Evolutionary conservation across 2,329 filamentous ascomycete species (phyloP), one percentile per base, ranked within the genome.

Genomic region (Phaeosphaeriaceae sp.): DNA sequence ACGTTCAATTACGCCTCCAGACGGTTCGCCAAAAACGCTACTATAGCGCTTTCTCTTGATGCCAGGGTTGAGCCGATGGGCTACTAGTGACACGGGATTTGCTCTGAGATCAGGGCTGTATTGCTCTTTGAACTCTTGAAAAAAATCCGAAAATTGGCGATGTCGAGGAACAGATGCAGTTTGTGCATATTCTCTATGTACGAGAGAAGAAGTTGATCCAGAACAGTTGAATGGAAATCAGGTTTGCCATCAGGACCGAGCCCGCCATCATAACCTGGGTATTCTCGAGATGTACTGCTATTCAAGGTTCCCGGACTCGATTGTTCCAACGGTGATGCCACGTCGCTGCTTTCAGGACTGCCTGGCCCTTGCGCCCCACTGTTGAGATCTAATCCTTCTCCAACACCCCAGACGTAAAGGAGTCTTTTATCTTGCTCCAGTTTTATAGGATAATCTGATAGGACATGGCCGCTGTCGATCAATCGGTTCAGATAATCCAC

Each of bases 371-470:
- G 74, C 6, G 72, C 68, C 41, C 74, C 76, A 20, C 82, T 78
- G 36, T 82, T 82, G 18, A 79, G 77, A 60, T 87, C 86, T 20
- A 82, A 77, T 26, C 88, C 89, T 73, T 95, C 90, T 3, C 92
- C 92, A 52, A 87, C 83, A 1, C 91, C 91, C 72, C 88, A 92
- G 2, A 93, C 78, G 18, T 88, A 84, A 34, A 96, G 77, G 6
- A 89, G 74, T 0, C 91, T 91, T 23, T 91, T 84, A 48, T 81
- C 81, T 64, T 90, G 84, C 70, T 96, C 92, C 43, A 86, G 79
- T 21, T 85, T 81, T 70, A 94, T 88, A 0, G 92, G 90, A 68
- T 92, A 95, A 29, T 82, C 68, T n/a, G 58, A 60, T 12, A 70
- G 55, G 5, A 56, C 50, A 17, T 89, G 84, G 67, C 94, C 90